These are phyloP conservation scores for Prunus yedoensis DNA, from an alignment of 331 rosid species.

Conservation along the genomic window DNA sequence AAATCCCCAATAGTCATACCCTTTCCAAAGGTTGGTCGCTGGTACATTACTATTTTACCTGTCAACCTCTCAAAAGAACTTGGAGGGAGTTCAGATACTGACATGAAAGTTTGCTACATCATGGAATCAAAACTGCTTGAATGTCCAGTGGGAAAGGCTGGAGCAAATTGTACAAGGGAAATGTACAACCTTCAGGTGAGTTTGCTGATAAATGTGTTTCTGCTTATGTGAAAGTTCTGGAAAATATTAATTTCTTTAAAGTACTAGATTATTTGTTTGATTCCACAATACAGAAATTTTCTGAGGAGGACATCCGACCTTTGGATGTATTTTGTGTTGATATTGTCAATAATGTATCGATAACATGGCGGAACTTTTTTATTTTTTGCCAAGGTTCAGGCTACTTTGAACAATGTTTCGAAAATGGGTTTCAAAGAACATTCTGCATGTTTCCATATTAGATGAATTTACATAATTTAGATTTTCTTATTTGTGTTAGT, in stretches of 20 bases:
- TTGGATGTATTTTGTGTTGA: neutral
- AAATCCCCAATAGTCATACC: constrained; percentile 56
- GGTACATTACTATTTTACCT: constrained; percentile 63
- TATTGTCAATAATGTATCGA: neutral
- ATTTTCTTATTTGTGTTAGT: neutral
- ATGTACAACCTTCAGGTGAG: constrained; percentile 77
- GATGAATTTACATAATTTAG: neutral
- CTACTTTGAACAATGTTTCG: no score
- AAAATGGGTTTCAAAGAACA: constrained; percentile 8
- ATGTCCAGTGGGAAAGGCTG: constrained; percentile 82
- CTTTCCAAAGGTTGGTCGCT: constrained; percentile 69
- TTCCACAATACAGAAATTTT: neutral
- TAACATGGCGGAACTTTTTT: no score
- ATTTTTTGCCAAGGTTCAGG: neutral
- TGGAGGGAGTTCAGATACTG: constrained; percentile 41
- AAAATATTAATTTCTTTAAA: neutral
- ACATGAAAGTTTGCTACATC: constrained; percentile 60
- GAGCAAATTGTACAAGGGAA: constrained; percentile 74
- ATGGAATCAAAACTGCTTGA: constrained; percentile 66
- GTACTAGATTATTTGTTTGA: neutral
- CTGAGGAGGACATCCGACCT: no score
- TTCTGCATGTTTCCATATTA: neutral
- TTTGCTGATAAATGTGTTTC: constrained; percentile 17
- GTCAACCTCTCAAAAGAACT: constrained; percentile 42
- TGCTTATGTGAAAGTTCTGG: constrained; percentile 16